Evolutionary conservation across 768 basidiomycete genomes (phyloP).

Genomic region (Kwoniella bestiolae): DNA sequence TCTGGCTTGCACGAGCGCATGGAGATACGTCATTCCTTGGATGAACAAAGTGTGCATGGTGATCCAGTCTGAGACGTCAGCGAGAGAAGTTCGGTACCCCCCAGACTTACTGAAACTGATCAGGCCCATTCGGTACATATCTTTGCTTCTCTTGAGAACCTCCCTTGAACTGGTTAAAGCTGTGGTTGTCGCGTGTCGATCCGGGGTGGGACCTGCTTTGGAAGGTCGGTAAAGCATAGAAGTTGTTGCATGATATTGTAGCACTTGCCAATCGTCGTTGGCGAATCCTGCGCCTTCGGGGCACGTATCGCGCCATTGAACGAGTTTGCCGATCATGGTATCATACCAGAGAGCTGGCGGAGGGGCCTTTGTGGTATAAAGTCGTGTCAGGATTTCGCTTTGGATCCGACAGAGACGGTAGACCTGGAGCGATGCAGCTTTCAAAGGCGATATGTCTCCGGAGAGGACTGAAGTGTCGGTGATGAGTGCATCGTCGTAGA

Average conservation of each 20-base stretch:
- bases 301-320: constrained; percentile 8
- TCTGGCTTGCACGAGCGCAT: constrained; percentile 25
- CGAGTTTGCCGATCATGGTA: constrained; percentile 4
- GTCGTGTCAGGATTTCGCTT: constrained; percentile 24
- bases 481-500: constrained; percentile 18
- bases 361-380: constrained; percentile 6
- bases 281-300: constrained; percentile 6
- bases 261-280: constrained; percentile 18
- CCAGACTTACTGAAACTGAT: constrained; percentile 24
- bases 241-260: constrained; percentile 17
- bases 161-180: constrained; percentile 8
- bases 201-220: constrained; percentile 17
- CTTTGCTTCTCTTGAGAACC: constrained; percentile 25
- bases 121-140: constrained; percentile 20
- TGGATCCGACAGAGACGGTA: constrained; percentile 26
- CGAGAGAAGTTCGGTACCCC: too few species aligned
- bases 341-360: constrained; percentile 22
- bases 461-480: background rate
- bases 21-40: constrained; percentile 36
- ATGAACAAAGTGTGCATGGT: constrained; percentile 32
- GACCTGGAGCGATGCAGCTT: constrained; percentile 22
- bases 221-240: constrained; percentile 24
- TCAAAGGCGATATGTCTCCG: constrained; percentile 11
- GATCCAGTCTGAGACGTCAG: constrained; percentile 21
- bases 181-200: background rate